Conservation (phyloP, 2,329 filamentous ascomycete genomes). For the Blumeria graminis region DNA sequence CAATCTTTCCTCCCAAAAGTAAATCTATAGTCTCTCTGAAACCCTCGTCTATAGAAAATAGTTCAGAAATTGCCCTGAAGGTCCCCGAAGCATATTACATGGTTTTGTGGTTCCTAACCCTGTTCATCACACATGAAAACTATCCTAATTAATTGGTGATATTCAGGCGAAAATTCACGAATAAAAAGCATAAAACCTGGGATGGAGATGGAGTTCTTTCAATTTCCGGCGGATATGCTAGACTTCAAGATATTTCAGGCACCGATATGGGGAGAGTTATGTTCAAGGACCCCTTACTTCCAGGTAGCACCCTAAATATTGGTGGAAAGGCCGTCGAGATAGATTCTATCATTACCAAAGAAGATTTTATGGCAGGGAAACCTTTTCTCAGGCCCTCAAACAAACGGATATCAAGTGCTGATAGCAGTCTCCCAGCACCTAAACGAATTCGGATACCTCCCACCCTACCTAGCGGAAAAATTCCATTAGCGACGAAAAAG, state of each 20-base stretch:
- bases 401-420: slow-evolving; percentile 4
- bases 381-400: slow-evolving; percentile 18
- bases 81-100: slow-evolving; percentile 14
- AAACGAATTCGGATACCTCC: slow-evolving; percentile 3
- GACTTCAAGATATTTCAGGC: slow-evolving; percentile 36
- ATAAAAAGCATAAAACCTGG: slow-evolving; percentile 57
- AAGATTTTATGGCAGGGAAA: slow-evolving; percentile 29
- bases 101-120: slow-evolving; percentile 12
- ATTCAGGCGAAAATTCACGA: slow-evolving; percentile 38
- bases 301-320: slow-evolving; percentile 35
- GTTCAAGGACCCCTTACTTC: slow-evolving; percentile 29
- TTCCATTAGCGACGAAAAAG: slow-evolving; percentile 5
- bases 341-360: slow-evolving; percentile 32
- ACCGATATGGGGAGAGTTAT: slow-evolving; percentile 34
- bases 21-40: slow-evolving; percentile 13
- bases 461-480: slow-evolving; percentile 10
- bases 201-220: slow-evolving; percentile 45
- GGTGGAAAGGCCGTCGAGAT: slow-evolving; percentile 46
- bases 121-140: not conserved
- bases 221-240: slow-evolving; percentile 30
- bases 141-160: slow-evolving; percentile 2
- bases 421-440: slow-evolving; percentile 4
- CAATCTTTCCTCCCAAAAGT: slow-evolving; percentile 9
- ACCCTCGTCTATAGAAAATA: slow-evolving; percentile 5
- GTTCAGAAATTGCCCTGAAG: not conserved